Conservation (phyloP, 1,139 yeast species). For the Taiozyma sp. region DNA sequence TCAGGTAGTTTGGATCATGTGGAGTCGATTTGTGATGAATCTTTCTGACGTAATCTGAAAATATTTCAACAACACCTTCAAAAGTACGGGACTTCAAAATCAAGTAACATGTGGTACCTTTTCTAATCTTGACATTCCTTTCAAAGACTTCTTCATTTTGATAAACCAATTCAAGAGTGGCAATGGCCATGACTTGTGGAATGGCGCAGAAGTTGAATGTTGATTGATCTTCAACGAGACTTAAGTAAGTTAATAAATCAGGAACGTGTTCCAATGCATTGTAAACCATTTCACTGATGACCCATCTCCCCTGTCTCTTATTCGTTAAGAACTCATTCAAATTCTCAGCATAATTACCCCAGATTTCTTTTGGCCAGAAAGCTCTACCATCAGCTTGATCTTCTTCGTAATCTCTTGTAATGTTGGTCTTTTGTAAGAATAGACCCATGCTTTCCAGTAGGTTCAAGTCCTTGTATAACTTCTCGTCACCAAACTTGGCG, state of each 20-base stretch:
- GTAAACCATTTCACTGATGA: slow-evolving; percentile 78
- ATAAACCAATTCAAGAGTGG: slow-evolving; percentile 83
- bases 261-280: slow-evolving; percentile 76
- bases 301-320: slow-evolving; percentile 54
- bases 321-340: slow-evolving; percentile 55
- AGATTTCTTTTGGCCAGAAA: slow-evolving; percentile 94
- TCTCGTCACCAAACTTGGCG: slow-evolving; percentile 58
- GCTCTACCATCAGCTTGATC: slow-evolving; percentile 90
- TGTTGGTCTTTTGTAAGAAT: slow-evolving; percentile 91
- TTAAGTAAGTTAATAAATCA: slow-evolving; percentile 73
- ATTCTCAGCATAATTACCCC: slow-evolving; percentile 74
- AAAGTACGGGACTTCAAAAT: slow-evolving; percentile 72
- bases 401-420: slow-evolving; percentile 92
- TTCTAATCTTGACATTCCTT: slow-evolving; percentile 78
- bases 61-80: slow-evolving; percentile 70
- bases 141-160: slow-evolving; percentile 74
- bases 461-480: slow-evolving; percentile 46
- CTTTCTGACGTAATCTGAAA: slow-evolving; percentile 65
- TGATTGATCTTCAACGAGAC: slow-evolving; percentile 76
- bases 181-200: slow-evolving; percentile 98
- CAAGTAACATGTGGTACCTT: slow-evolving; percentile 82
- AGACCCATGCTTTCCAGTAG: slow-evolving; percentile 89
- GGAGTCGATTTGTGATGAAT: slow-evolving; percentile 81
- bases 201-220: slow-evolving; percentile 91
- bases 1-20: slow-evolving; percentile 81